A percentile compares a stretch with the other conserved stretches of the same genome.
phyloP scores from a whole-genome alignment of 257 asterid genomes.

The Capsicum pubescens region DNA sequence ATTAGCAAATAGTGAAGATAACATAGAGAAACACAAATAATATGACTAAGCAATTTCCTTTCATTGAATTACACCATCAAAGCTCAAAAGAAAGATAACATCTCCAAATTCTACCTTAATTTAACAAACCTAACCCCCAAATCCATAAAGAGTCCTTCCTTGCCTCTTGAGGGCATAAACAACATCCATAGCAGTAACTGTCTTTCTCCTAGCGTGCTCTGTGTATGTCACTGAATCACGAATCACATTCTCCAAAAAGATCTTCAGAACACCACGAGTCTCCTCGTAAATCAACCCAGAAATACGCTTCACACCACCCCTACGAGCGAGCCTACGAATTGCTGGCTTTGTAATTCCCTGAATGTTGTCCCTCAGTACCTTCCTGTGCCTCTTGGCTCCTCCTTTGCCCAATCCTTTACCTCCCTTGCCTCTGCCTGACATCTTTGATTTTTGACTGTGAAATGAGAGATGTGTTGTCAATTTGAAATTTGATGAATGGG shows the following conservation, averaged over 20 bases:
- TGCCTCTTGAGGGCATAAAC: constrained; percentile 15
- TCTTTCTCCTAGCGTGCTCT: constrained; percentile 17
- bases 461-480: not conserved
- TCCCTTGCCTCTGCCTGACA: constrained; percentile 10
- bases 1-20: no score
- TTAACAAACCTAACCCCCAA: constrained; percentile 14
- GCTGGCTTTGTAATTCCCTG: constrained; percentile 7
- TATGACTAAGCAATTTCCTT: no score
- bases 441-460: not conserved
- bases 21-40: no score
- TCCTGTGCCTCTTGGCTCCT: constrained; percentile 15
- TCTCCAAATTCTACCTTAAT: not conserved
- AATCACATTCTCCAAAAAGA: constrained; percentile 22
- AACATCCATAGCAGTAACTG: constrained; percentile 19
- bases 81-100: no score
- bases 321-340: constrained; percentile 13
- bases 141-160: constrained; percentile 24
- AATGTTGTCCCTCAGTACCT: not conserved
- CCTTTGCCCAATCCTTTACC: constrained; percentile 18
- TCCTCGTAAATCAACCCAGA: constrained; percentile 9
- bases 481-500: not conserved
- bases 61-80: no score
- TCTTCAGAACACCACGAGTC: constrained; percentile 13
- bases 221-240: constrained; percentile 5
- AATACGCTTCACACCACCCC: constrained; percentile 23